Evolutionary conservation across 805 yeast species (phyloP).

Genomic region (Zygosaccharomyces pseudorouxii): DNA sequence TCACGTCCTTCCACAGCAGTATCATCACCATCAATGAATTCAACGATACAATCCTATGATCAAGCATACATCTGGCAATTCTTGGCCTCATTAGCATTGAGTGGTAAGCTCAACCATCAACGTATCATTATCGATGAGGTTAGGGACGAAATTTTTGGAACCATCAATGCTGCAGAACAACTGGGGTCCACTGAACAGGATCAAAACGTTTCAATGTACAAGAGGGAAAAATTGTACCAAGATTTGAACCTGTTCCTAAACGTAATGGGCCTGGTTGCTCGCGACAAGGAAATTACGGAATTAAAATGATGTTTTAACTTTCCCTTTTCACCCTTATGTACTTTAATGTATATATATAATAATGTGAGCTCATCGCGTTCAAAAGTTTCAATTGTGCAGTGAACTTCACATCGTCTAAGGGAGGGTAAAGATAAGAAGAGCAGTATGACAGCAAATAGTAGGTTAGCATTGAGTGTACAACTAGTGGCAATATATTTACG

Average conservation of each 20-base stretch:
- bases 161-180: constrained; percentile 68
- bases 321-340: constrained; percentile 8
- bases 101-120: constrained; percentile 87
- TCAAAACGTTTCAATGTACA: constrained; percentile 35
- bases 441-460: constrained; percentile 6
- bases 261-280: constrained; percentile 93
- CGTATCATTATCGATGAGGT: constrained; percentile 91
- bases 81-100: constrained; percentile 86
- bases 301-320: constrained; percentile 37
- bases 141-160: constrained; percentile 87
- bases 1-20: constrained; percentile 12
- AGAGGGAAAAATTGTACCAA: constrained; percentile 57
- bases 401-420: background rate
- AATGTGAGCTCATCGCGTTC: constrained; percentile 2
- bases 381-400: constrained; percentile 1
- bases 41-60: constrained; percentile 40
- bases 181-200: constrained; percentile 39
- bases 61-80: constrained; percentile 95
- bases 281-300: constrained; percentile 83
- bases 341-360: constrained; percentile 4
- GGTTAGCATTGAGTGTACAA: constrained; percentile 8
- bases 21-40: constrained; percentile 8
- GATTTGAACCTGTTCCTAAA: constrained; percentile 89
- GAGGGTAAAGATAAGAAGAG: background rate
- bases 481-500: constrained; percentile 9